Evolutionary conservation across 208 protist species (phyloP).

Genomic region (Angomonas deanei): DNA sequence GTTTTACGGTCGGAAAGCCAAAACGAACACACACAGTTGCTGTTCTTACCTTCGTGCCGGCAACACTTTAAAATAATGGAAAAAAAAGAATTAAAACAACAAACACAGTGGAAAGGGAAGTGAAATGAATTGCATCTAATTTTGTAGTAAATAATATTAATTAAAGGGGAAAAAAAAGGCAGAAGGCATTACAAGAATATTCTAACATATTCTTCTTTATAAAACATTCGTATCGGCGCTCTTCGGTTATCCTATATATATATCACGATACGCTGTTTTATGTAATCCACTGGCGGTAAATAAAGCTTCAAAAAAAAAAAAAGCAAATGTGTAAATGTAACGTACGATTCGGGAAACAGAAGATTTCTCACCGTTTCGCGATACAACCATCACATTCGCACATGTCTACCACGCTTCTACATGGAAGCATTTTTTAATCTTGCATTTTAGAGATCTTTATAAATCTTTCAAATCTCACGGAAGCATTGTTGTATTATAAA

Average conservation of each 20-base stretch:
- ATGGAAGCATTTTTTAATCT: no score
- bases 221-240: not conserved
- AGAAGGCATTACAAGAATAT: constrained; percentile 6
- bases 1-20: not conserved
- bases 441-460: no score
- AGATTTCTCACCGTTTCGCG: no score
- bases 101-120: constrained; percentile 1
- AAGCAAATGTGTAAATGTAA: no score
- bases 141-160: constrained; percentile 10
- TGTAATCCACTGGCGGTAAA: no score
- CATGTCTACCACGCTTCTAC: no score
- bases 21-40: not conserved
- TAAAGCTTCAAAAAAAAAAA: constrained; percentile 4
- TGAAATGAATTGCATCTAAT: constrained; percentile 2
- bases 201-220: not conserved
- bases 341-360: no score
- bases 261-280: no score
- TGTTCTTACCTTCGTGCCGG: constrained; percentile 4
- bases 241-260: no score
- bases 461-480: no score
- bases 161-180: constrained; percentile 1
- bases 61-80: not conserved
- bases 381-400: no score
- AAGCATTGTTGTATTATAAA: no score
- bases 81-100: constrained; percentile 10